phyloP scores from a whole-genome alignment of 108 stramenopile species.

The Epithemia pelagica region DNA sequence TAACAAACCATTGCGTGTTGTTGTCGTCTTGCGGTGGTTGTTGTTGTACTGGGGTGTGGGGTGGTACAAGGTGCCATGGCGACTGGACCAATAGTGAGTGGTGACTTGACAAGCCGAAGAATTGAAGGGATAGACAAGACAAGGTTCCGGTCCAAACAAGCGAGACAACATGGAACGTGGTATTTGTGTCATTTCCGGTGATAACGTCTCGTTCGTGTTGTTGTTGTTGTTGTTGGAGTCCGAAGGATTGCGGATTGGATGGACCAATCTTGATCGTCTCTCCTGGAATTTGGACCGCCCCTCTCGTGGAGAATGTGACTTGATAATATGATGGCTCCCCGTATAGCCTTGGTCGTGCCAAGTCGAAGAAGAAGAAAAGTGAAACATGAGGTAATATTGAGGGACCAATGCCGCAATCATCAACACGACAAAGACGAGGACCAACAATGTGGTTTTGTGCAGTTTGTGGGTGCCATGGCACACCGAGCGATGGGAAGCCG shows the following conservation, averaged over 20 bases:
- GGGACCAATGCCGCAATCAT: not conserved
- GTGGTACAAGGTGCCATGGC: not conserved
- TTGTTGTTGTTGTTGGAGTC: conserved; percentile 1
- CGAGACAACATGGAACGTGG: not conserved
- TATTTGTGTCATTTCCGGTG: too few species aligned
- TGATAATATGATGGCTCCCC: too few species aligned
- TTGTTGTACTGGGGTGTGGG: not conserved
- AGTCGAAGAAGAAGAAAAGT: not conserved
- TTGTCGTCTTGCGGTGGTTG: too few species aligned
- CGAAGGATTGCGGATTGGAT: too few species aligned
- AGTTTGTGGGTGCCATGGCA: too few species aligned
- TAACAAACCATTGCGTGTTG: too few species aligned
- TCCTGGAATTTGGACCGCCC: too few species aligned
- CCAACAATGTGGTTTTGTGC: too few species aligned
- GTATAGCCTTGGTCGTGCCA: too few species aligned
- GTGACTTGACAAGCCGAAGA: not conserved
- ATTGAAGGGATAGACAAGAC: not conserved
- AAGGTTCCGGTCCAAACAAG: not conserved
- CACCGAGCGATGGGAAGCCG: too few species aligned
- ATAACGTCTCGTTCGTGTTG: not conserved
- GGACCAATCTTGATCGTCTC: too few species aligned
- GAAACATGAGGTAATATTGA: not conserved
- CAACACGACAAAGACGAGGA: not conserved
- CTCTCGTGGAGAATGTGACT: too few species aligned
- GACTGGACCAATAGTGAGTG: not conserved